Percentiles rank a stretch among this genome's conserved stretches.
phyloP scores from a whole-genome alignment of 805 yeast species.

The Cephaloascus fragrans region DNA sequence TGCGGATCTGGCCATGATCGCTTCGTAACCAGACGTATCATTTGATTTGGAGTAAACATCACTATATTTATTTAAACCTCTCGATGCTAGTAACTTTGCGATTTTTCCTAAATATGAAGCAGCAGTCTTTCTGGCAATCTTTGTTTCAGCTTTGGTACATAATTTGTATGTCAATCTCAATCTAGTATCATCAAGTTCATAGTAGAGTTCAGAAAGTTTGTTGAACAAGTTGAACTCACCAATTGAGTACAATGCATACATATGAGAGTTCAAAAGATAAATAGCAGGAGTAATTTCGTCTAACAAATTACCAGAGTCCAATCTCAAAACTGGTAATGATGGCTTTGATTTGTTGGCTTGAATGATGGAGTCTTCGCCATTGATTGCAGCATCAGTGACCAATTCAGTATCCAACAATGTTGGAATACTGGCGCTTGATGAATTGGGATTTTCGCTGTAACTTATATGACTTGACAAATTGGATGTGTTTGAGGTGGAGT shows the following conservation, averaged over 20 bases:
- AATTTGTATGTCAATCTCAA: slow-evolving; percentile 39
- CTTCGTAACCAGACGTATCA: slow-evolving; percentile 58
- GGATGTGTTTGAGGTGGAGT: slow-evolving; percentile 22
- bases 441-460: slow-evolving; percentile 11
- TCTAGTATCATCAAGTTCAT: slow-evolving; percentile 49
- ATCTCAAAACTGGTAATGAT: slow-evolving; percentile 41
- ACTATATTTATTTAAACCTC: slow-evolving; percentile 16
- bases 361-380: slow-evolving; percentile 4
- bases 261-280: slow-evolving; percentile 49
- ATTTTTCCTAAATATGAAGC: slow-evolving; percentile 45
- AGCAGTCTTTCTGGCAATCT: slow-evolving; percentile 38
- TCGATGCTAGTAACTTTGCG: slow-evolving; percentile 46
- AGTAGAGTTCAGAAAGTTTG: slow-evolving; percentile 42
- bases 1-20: slow-evolving; percentile 56
- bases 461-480: slow-evolving; percentile 15
- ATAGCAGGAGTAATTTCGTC: slow-evolving; percentile 53
- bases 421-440: slow-evolving; percentile 11
- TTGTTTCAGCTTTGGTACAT: slow-evolving; percentile 44
- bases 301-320: slow-evolving; percentile 31
- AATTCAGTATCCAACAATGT: slow-evolving; percentile 22
- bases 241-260: slow-evolving; percentile 60
- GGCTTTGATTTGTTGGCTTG: slow-evolving; percentile 24
- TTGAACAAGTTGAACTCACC: slow-evolving; percentile 59
- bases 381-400: slow-evolving; percentile 15
- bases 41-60: slow-evolving; percentile 28